These are phyloP conservation scores for Arctostaphylos glauca DNA, from an alignment of 148 eudicot genomes.

Conservation along the genomic window DNA sequence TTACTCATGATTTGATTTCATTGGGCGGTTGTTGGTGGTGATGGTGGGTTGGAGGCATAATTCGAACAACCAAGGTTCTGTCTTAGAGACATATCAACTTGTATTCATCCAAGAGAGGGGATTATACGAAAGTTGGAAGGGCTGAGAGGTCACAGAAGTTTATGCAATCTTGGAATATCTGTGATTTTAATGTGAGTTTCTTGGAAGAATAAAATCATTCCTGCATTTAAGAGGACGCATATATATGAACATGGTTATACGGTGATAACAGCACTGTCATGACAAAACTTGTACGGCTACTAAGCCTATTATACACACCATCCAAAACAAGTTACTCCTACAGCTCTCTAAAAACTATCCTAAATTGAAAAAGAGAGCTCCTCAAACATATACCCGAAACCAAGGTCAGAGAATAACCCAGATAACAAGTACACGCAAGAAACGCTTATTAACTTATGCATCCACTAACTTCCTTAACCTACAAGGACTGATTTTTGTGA, in stretches of 20 bases:
- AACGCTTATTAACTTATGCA: background rate
- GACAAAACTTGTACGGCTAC: background rate
- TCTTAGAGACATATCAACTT: background rate
- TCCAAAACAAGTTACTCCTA: background rate
- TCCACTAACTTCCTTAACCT: background rate
- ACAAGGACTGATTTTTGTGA: background rate
- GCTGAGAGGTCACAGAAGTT: background rate
- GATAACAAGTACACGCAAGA: background rate
- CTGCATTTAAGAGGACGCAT: background rate
- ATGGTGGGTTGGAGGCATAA: background rate
- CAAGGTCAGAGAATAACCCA: background rate
- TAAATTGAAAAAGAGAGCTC: background rate
- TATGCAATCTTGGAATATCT: background rate
- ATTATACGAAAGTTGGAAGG: background rate
- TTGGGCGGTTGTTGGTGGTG: too few species aligned
- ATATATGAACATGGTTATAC: background rate
- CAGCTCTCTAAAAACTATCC: background rate
- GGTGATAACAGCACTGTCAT: background rate
- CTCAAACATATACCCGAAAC: background rate
- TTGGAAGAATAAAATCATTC: background rate
- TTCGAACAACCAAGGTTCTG: background rate
- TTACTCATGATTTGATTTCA: too few species aligned
- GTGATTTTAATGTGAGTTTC: background rate
- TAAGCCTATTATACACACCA: background rate
- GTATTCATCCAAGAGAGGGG: background rate